Conservation (phyloP, 768 basidiomycete species). For the Strobilomyces confusus region DNA sequence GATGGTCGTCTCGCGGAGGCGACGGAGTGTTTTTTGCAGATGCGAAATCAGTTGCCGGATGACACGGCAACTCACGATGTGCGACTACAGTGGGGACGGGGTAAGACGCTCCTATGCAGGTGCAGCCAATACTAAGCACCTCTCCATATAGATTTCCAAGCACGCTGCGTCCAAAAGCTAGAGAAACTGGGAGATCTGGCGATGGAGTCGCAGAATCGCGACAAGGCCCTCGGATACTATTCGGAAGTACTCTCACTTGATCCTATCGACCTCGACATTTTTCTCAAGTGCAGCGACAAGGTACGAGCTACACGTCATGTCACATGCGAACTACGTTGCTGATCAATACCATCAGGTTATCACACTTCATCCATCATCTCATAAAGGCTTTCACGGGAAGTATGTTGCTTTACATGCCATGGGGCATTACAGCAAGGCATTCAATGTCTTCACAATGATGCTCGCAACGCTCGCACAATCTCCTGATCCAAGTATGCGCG, state of each 20-base stretch:
- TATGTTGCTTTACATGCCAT: not conserved
- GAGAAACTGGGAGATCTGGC: not conserved
- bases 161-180: not conserved
- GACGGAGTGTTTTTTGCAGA: not conserved
- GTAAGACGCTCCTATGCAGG: not conserved
- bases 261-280: not conserved
- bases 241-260: not conserved
- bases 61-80: not conserved
- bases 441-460: not conserved
- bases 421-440: not conserved
- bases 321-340: no score
- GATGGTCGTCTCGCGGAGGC: not conserved
- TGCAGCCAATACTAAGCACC: not conserved
- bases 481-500: not conserved
- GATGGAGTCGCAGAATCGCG: not conserved
- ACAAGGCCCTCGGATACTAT: not conserved
- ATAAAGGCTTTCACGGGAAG: not conserved
- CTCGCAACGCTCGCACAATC: not conserved
- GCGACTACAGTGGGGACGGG: not conserved
- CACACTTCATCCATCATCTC: not conserved
- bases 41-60: not conserved
- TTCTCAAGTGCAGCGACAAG: not conserved
- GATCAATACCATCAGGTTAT: not conserved
- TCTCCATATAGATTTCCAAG: not conserved
- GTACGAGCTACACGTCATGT: not conserved